Evolutionary conservation across 192 early-diverging fungal species (phyloP).

Genomic region (Lobulomyces angularis): DNA sequence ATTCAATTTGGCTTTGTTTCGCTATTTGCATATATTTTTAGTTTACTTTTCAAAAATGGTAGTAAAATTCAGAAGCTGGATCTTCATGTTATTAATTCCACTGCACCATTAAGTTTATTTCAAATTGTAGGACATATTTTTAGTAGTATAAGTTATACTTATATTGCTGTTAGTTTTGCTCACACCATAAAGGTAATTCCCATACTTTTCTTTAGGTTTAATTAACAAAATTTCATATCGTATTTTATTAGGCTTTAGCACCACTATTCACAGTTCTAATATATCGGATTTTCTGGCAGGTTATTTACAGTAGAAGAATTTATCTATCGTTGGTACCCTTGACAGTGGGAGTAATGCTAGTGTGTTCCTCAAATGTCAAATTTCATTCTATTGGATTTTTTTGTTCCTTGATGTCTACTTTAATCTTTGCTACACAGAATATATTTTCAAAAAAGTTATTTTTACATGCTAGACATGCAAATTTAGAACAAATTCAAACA

Average conservation of each 20-base stretch:
- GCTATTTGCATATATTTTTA: conserved; percentile 36
- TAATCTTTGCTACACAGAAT: conserved; percentile 80
- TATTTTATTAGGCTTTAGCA: conserved; percentile 46
- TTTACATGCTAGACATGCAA: too few species aligned
- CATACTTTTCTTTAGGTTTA: conserved; percentile 1
- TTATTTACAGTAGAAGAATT: conserved; percentile 56
- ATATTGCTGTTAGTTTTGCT: conserved; percentile 68
- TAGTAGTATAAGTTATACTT: conserved; percentile 59
- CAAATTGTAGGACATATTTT: conserved; percentile 77
- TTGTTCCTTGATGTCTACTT: conserved; percentile 58
- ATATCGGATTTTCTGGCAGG: conserved; percentile 56
- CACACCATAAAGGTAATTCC: conserved; percentile 80
- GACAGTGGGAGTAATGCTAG: conserved; percentile 80
- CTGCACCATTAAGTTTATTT: conserved; percentile 61
- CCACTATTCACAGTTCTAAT: conserved; percentile 76
- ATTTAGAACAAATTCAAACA: too few species aligned
- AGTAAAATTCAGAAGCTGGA: conserved; percentile 41
- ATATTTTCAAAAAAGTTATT: conserved; percentile 75
- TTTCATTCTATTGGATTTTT: conserved; percentile 61
- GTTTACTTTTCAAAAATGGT: conserved; percentile 8
- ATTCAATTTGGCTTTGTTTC: conserved; percentile 73
- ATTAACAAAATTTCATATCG: background rate
- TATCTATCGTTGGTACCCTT: conserved; percentile 67
- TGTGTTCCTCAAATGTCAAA: conserved; percentile 58
- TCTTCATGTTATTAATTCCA: conserved; percentile 40